Conservation (phyloP, 257 asterid genomes). For the Przewalskia tangutica region DNA sequence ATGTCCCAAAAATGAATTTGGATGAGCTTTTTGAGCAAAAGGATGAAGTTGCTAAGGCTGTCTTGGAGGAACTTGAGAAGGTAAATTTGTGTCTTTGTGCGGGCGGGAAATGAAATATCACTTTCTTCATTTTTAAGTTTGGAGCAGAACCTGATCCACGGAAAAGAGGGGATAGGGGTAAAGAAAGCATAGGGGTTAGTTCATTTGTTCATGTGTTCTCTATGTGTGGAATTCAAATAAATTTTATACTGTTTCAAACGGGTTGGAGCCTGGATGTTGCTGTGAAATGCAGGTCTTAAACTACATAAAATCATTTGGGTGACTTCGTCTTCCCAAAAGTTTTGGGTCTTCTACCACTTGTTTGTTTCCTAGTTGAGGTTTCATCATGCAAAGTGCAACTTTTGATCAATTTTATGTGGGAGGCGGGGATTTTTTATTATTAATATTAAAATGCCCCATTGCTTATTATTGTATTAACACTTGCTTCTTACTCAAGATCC, state of each 20-base stretch:
- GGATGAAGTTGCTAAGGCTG: constrained; percentile 92
- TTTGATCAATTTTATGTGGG: background rate
- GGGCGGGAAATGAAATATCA: background rate
- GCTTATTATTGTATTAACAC: background rate
- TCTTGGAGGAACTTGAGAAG: constrained; percentile 92
- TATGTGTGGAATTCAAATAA: background rate
- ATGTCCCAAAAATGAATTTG: constrained; percentile 84
- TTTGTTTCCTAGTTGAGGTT: background rate
- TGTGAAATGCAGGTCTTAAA: background rate
- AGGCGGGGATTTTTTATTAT: background rate
- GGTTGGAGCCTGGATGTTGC: background rate
- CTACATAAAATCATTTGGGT: background rate
- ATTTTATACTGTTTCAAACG: background rate
- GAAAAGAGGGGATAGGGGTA: background rate
- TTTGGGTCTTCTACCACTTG: background rate
- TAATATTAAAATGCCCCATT: background rate
- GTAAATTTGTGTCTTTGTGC: constrained; percentile 16
- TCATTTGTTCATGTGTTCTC: background rate
- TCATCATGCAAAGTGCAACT: background rate
- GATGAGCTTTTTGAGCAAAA: constrained; percentile 96
- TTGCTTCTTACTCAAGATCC: background rate
- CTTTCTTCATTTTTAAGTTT: background rate
- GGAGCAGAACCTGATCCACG: background rate
- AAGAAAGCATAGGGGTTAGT: background rate
- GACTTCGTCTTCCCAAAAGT: background rate